Percentiles rank a stretch among this genome's conserved stretches.
These are phyloP conservation scores for Turritis glabra DNA, from an alignment of 345 rosid species.

Conservation along the genomic window DNA sequence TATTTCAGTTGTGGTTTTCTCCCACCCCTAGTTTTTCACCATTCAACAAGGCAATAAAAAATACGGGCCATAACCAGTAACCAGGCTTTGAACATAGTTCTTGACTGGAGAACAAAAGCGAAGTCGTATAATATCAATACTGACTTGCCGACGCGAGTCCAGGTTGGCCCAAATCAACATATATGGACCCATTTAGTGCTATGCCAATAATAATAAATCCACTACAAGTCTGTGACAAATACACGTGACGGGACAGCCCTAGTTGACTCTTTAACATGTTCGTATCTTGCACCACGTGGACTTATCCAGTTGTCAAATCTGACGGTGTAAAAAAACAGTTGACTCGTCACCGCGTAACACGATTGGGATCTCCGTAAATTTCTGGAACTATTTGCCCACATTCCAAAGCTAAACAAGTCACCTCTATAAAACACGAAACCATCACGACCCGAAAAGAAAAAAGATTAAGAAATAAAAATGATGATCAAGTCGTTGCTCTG, in stretches of 20 bases:
- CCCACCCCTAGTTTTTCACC: too few species aligned
- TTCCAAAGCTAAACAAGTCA: background rate
- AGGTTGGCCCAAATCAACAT: background rate
- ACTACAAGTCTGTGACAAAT: background rate
- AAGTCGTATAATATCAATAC: background rate
- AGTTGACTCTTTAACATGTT: conserved; percentile 10
- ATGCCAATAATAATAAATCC: background rate
- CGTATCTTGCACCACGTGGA: conserved; percentile 1
- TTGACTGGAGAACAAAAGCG: too few species aligned
- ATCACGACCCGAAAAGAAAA: background rate
- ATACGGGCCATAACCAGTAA: too few species aligned
- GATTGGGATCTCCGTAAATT: conserved; percentile 26
- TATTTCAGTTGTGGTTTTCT: too few species aligned
- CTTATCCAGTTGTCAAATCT: conserved; percentile 24
- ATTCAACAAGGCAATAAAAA: too few species aligned
- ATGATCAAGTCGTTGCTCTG: conserved; percentile 33
- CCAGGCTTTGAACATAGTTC: too few species aligned
- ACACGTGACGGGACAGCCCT: conserved; percentile 28
- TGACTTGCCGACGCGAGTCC: conserved; percentile 8
- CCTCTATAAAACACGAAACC: background rate
- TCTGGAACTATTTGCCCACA: conserved; percentile 26
- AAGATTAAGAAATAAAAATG: background rate
- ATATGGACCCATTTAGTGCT: conserved; percentile 20
- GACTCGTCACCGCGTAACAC: conserved; percentile 17
- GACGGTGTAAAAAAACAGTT: conserved; percentile 21